A percentile compares a stretch with the other conserved stretches of the same genome.
phyloP scores from a whole-genome alignment of 108 stramenopile genomes.

The Cyclostephanos invisitatus region DNA sequence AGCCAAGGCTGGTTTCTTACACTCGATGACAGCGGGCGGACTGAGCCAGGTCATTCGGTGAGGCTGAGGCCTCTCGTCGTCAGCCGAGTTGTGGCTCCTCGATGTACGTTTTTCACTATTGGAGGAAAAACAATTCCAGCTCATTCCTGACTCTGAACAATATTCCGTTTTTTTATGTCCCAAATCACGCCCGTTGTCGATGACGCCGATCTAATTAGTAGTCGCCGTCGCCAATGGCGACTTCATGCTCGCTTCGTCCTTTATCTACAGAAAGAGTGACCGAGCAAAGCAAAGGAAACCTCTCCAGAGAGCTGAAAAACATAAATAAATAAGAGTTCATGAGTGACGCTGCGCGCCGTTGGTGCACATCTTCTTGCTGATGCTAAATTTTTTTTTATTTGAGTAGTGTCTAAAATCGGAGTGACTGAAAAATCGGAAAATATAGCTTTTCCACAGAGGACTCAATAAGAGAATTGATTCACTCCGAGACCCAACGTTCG shows the following conservation, averaged over 20 bases:
- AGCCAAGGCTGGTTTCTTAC: constrained; percentile 13
- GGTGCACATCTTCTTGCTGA: no score
- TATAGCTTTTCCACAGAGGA: no score
- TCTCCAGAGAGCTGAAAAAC: no score
- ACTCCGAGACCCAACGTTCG: no score
- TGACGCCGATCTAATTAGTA: not conserved
- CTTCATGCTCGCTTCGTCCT: not conserved
- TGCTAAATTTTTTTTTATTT: no score
- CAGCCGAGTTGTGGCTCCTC: not conserved
- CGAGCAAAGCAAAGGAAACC: not conserved
- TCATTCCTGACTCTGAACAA: not conserved
- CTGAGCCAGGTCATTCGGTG: constrained; percentile 41
- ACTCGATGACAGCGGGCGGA: constrained; percentile 46
- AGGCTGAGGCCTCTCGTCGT: constrained; percentile 6
- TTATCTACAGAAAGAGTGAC: not conserved
- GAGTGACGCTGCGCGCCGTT: no score
- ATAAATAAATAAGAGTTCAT: no score
- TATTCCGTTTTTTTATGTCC: not conserved
- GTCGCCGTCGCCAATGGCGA: not conserved
- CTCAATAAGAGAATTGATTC: no score
- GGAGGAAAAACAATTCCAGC: not conserved
- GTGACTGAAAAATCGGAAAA: no score
- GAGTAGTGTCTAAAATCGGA: no score
- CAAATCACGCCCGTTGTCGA: not conserved
- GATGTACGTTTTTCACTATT: not conserved